Conservation (phyloP, 495 filamentous ascomycete species). For the Penicillium coprophilum region DNA sequence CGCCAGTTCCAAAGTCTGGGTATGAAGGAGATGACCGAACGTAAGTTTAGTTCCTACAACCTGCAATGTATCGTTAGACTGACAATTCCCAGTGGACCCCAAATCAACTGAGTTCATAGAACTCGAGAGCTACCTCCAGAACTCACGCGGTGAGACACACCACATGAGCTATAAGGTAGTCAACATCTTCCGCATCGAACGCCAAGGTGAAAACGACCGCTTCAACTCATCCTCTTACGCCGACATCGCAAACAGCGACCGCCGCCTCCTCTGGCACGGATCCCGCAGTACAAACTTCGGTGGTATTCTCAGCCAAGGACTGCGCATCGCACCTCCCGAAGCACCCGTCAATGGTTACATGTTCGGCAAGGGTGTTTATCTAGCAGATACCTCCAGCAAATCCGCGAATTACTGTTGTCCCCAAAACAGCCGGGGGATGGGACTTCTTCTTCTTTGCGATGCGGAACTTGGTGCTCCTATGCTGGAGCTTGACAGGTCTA, state of each 20-base stretch:
- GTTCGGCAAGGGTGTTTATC: conserved; percentile 89
- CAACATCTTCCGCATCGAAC: conserved; percentile 80
- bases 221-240: conserved; percentile 58
- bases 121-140: conserved; percentile 62
- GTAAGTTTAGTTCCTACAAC: conserved; percentile 2
- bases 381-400: conserved; percentile 79
- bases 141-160: conserved; percentile 64
- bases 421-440: conserved; percentile 55
- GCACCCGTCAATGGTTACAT: conserved; percentile 75
- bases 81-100: conserved; percentile 46
- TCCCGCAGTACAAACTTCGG: conserved; percentile 73
- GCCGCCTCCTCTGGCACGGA: conserved; percentile 83
- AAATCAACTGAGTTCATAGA: conserved; percentile 60
- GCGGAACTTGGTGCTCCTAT: conserved; percentile 74
- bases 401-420: conserved; percentile 74
- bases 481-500: conserved; percentile 51
- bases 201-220: conserved; percentile 68
- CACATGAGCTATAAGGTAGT: conserved; percentile 56
- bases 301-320: conserved; percentile 79
- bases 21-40: conserved; percentile 65
- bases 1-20: conserved; percentile 67
- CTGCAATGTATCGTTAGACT: background rate
- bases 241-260: conserved; percentile 50
- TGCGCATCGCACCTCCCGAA: conserved; percentile 84
- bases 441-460: conserved; percentile 72